Evolutionary conservation across 331 rosid species (phyloP).

Genomic region (Quercus lobata): DNA sequence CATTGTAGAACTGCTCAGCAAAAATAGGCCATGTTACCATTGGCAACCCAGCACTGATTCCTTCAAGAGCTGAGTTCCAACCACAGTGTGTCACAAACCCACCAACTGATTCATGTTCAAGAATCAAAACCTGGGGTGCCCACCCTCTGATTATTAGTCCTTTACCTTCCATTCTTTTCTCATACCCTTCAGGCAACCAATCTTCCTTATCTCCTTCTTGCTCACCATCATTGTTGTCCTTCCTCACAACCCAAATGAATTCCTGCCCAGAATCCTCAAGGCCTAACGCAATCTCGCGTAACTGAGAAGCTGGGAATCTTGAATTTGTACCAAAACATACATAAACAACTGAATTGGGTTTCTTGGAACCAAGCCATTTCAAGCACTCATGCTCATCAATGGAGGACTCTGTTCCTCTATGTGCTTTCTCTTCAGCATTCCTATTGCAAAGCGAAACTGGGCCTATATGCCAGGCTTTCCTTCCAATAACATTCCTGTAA

Average conservation of each 20-base stretch:
- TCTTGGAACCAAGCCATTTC: conserved; percentile 2
- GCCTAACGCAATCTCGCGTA: background rate
- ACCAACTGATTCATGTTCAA: conserved; percentile 26
- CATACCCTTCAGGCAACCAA: conserved; percentile 33
- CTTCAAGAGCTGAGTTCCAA: conserved; percentile 37
- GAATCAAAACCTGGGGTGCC: conserved; percentile 28
- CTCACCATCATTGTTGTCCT: background rate
- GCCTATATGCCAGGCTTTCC: conserved; percentile 6
- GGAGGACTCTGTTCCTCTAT: background rate
- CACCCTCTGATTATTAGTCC: conserved; percentile 29
- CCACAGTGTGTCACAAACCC: conserved; percentile 38
- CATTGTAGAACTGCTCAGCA: conserved; percentile 27
- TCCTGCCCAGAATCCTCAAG: conserved; percentile 3
- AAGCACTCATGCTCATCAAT: background rate
- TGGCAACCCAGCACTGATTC: conserved; percentile 22
- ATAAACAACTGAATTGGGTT: background rate
- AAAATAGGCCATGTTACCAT: conserved; percentile 34
- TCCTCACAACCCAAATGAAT: conserved; percentile 16
- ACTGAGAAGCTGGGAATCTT: background rate
- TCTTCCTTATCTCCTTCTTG: background rate
- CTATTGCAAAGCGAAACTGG: conserved; percentile 5
- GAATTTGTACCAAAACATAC: background rate
- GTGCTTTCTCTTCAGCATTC: background rate
- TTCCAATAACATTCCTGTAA: background rate
- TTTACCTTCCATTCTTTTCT: conserved; percentile 21